A percentile compares a stretch with the other conserved stretches of the same genome.
Conservation (phyloP, 228 moss, liverwort and hornwort species). For the Sphagnum magellanicum region DNA sequence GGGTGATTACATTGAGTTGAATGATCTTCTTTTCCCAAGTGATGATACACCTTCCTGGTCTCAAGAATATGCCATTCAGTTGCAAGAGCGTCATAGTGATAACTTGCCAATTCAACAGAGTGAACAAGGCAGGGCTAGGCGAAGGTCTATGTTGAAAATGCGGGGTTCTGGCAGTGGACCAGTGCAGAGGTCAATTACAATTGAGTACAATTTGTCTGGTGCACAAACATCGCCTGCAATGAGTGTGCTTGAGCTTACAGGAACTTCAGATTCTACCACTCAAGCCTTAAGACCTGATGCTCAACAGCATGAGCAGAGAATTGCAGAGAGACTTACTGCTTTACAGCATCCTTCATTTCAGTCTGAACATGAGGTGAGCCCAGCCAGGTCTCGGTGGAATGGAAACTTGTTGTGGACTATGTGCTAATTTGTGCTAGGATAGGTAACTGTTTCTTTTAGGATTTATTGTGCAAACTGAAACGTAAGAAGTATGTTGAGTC, state of each 20-base stretch:
- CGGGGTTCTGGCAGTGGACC: constrained; percentile 7
- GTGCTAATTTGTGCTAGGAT: neutral
- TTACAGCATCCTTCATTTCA: neutral
- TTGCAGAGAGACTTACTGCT: neutral
- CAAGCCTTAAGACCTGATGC: neutral
- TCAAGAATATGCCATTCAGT: constrained; percentile 11
- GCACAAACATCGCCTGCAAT: neutral
- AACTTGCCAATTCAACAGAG: constrained; percentile 12
- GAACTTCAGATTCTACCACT: neutral
- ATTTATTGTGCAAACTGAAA: neutral
- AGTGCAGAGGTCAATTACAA: neutral
- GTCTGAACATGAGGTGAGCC: constrained; percentile 1
- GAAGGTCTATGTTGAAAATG: constrained; percentile 24
- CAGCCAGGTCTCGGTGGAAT: neutral
- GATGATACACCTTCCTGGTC: neutral
- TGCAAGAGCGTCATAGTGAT: constrained; percentile 19
- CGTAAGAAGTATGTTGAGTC: neutral
- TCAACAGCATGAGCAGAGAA: neutral
- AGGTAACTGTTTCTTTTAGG: neutral
- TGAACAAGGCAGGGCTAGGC: constrained; percentile 32
- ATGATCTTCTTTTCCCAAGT: constrained; percentile 21
- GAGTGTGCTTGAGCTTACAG: neutral
- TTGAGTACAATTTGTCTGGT: neutral
- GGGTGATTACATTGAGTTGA: constrained; percentile 45
- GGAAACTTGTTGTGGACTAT: too few relatives aligned